phyloP scores from a whole-genome alignment of 331 rosid genomes.

The Prunus yedoensis region DNA sequence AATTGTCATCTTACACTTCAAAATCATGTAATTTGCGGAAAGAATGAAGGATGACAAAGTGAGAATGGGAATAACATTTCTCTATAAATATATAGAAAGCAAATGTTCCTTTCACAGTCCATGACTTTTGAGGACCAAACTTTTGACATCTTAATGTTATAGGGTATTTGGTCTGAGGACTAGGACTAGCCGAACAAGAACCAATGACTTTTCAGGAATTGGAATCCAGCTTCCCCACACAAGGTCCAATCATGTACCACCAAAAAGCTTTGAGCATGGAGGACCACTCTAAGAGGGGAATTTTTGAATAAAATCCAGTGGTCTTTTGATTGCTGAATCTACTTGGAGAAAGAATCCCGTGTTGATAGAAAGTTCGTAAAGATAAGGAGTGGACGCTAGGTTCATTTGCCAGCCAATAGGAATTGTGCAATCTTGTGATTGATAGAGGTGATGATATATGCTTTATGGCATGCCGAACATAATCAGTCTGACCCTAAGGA shows the following conservation, averaged over 20 bases:
- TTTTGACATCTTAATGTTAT: not conserved
- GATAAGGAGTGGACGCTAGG: constrained; percentile 23
- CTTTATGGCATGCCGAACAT: constrained; percentile 5
- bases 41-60: not conserved
- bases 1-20: not conserved
- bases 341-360: constrained; percentile 6
- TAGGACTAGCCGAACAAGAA: not conserved
- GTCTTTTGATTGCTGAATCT: constrained; percentile 18
- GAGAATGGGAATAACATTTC: not conserved
- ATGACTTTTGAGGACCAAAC: not conserved
- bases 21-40: not conserved
- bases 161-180: not conserved
- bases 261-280: not conserved
- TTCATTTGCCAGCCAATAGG: constrained; percentile 9
- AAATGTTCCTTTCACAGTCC: not conserved
- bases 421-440: not conserved
- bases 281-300: constrained; percentile 25
- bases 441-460: constrained; percentile 1
- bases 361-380: constrained; percentile 21
- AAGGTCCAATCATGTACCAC: constrained; percentile 22
- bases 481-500: not conserved
- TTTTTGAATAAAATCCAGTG: constrained; percentile 12
- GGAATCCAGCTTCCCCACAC: not conserved
- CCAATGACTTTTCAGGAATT: not conserved
- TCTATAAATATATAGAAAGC: not conserved